phyloP scores from a whole-genome alignment of 2,329 filamentous ascomycete species.

The Colletotrichum phormii region DNA sequence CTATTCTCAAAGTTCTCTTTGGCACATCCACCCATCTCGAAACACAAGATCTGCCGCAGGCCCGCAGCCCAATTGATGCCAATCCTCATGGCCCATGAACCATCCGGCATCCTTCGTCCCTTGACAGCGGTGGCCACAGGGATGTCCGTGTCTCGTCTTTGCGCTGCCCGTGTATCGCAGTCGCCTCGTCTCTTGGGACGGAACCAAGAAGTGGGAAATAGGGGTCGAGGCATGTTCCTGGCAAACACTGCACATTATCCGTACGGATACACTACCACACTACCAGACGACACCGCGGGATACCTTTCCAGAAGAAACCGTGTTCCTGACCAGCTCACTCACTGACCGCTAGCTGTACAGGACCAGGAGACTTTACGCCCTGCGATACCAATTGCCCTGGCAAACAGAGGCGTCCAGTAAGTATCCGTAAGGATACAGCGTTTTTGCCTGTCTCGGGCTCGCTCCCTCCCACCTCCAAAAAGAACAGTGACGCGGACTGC shows the following conservation, averaged over 20 bases:
- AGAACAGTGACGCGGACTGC: neutral
- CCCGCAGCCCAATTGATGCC: constrained; percentile 15
- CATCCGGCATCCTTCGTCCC: constrained; percentile 5
- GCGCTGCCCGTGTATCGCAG: constrained; percentile 3
- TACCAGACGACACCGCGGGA: neutral
- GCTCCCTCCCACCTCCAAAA: neutral
- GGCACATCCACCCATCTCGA: constrained; percentile 23
- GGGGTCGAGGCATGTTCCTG: constrained; percentile 16
- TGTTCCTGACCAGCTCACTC: neutral
- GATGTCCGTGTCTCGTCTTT: constrained; percentile 14
- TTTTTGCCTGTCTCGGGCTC: neutral
- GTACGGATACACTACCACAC: neutral
- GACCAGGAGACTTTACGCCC: neutral
- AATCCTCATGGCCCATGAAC: neutral
- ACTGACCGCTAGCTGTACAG: neutral
- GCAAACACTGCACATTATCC: neutral
- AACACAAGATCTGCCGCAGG: constrained; percentile 34
- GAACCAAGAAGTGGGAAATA: neutral
- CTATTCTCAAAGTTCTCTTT: neutral
- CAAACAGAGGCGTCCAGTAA: neutral
- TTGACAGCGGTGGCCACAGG: neutral
- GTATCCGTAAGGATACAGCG: neutral
- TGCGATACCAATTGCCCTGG: constrained; percentile 11
- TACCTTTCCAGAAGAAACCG: neutral
- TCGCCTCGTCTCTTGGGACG: constrained; percentile 24